These are phyloP conservation scores for Apophysomyces ossiformis DNA, from an alignment of 371 early-diverging fungal genomes.

Conservation along the genomic window DNA sequence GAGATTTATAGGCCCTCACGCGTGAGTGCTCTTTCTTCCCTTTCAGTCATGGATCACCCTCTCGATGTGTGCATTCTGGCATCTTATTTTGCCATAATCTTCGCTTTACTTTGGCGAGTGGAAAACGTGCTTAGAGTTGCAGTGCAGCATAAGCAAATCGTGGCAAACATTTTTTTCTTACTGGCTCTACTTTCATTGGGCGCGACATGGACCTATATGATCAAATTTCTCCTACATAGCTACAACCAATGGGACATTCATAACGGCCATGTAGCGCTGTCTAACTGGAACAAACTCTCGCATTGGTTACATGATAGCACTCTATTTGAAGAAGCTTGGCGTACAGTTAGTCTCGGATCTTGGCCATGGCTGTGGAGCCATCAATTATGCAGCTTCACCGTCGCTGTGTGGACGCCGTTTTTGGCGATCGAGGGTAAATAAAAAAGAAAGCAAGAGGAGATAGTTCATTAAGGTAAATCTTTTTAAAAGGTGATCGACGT, in stretches of 20 bases:
- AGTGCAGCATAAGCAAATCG: not conserved
- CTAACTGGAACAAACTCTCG: conserved; percentile 29
- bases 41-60: conserved; percentile 33
- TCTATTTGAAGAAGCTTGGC: conserved; percentile 47
- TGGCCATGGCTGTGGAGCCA: conserved; percentile 53
- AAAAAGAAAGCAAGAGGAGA: not conserved
- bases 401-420: conserved; percentile 48
- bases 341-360: conserved; percentile 35
- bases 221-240: conserved; percentile 37
- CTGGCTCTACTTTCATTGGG: conserved; percentile 26
- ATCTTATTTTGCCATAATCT: conserved; percentile 42
- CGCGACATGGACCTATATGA: conserved; percentile 49
- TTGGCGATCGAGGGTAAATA: conserved; percentile 48
- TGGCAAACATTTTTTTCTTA: conserved; percentile 16
- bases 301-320: conserved; percentile 46
- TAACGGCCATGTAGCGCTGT: conserved; percentile 8
- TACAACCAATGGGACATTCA: conserved; percentile 29
- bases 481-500: conserved; percentile 32
- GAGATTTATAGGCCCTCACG: too few species aligned
- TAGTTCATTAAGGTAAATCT: not conserved
- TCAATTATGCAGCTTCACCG: conserved; percentile 45
- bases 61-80: conserved; percentile 36
- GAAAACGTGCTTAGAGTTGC: conserved; percentile 3
- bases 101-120: conserved; percentile 31
- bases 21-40: not conserved